A percentile compares a stretch with the other conserved stretches of the same genome.
These are phyloP conservation scores for Lithospermum erythrorhizon DNA, from an alignment of 257 asterid species.

Conservation along the genomic window DNA sequence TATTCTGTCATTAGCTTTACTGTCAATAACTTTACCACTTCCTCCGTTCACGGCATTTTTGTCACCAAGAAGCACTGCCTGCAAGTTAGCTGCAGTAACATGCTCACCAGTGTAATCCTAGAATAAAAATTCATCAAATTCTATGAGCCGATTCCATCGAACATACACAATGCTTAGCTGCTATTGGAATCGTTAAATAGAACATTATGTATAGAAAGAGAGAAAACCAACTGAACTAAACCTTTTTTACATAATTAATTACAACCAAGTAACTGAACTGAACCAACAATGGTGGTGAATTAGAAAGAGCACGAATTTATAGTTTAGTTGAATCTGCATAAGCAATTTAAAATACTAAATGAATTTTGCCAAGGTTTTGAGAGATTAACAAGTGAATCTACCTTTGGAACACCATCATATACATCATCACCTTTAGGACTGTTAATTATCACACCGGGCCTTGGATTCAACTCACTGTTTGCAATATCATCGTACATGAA, in stretches of 20 bases:
- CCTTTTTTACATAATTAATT: no score
- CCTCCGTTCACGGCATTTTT: constrained; percentile 57
- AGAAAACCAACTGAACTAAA: no score
- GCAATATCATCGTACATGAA: constrained; percentile 97
- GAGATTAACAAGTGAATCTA: constrained; percentile 2
- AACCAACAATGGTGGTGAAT: no score
- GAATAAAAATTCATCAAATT: constrained; percentile 1
- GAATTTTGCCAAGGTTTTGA: neutral
- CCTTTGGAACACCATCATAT: constrained; percentile 89
- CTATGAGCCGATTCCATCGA: neutral
- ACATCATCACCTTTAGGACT: constrained; percentile 71
- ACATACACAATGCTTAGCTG: no score
- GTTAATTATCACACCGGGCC: constrained; percentile 68
- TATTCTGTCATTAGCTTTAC: constrained; percentile 61
- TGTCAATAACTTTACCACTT: constrained; percentile 63
- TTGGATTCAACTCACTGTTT: constrained; percentile 45
- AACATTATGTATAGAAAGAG: no score
- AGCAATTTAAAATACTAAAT: neutral
- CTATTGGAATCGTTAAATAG: no score
- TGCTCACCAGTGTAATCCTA: constrained; percentile 79
- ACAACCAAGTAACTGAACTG: neutral
- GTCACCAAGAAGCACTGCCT: constrained; percentile 74
- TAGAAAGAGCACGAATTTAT: no score
- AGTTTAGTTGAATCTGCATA: neutral
- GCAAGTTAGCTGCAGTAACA: constrained; percentile 47